Evolutionary conservation across 2,329 filamentous ascomycete species (phyloP).

Genomic region (Xylaria sp.): DNA sequence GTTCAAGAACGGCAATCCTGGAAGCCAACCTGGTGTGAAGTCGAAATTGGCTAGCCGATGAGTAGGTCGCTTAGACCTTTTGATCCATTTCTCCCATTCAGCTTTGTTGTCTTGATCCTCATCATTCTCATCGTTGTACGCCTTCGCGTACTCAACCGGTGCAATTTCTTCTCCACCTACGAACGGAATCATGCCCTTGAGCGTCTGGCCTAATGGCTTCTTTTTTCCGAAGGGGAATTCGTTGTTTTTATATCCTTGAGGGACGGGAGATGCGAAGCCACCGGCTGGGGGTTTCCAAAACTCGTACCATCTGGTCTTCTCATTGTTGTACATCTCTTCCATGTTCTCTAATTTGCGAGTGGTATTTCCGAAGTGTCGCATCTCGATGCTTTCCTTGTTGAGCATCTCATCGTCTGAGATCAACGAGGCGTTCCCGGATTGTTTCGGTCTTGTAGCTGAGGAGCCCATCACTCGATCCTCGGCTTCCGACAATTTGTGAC

Average conservation of each 20-base stretch:
- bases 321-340: constrained; percentile 60
- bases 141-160: constrained; percentile 66
- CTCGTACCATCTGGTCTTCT: constrained; percentile 65
- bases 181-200: constrained; percentile 63
- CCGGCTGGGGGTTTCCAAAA: constrained; percentile 73
- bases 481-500: constrained; percentile 33
- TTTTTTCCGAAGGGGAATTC: constrained; percentile 57
- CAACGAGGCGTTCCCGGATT: constrained; percentile 52
- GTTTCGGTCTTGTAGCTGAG: constrained; percentile 39
- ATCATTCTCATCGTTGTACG: constrained; percentile 69
- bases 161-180: constrained; percentile 55
- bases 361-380: constrained; percentile 57
- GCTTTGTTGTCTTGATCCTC: constrained; percentile 70
- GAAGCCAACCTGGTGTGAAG: constrained; percentile 73
- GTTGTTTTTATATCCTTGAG: constrained; percentile 62
- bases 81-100: constrained; percentile 84
- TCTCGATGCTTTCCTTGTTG: constrained; percentile 49
- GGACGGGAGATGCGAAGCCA: constrained; percentile 69
- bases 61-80: constrained; percentile 83
- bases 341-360: constrained; percentile 61
- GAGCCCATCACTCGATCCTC: constrained; percentile 47
- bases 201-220: constrained; percentile 61
- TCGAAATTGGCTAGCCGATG: constrained; percentile 75
- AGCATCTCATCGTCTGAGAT: constrained; percentile 52
- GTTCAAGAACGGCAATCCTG: constrained; percentile 79